phyloP scores from a whole-genome alignment of 169 alveolate genomes.

The Toxoplasma gondii region DNA sequence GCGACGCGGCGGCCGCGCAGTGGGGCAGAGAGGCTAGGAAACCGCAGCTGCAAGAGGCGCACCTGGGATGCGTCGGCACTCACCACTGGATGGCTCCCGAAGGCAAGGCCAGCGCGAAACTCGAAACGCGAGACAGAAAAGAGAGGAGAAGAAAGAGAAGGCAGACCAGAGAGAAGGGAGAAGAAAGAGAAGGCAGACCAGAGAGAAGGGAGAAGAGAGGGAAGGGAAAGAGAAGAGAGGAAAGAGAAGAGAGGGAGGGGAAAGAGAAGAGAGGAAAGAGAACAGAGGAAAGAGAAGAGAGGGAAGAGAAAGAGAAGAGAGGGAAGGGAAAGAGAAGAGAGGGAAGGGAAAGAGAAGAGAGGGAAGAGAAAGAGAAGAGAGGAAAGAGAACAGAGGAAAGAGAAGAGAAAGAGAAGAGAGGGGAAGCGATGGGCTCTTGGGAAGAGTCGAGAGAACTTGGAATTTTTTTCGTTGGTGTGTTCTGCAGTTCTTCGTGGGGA shows the following conservation, averaged over 20 bases:
- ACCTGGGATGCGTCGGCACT: slow-evolving; percentile 82
- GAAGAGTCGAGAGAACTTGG: not conserved
- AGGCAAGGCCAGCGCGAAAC: slow-evolving; percentile 68
- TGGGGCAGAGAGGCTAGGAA: not conserved
- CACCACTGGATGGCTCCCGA: slow-evolving; percentile 92
- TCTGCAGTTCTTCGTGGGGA: slow-evolving; percentile 81
- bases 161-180: not conserved
- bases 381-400: not conserved
- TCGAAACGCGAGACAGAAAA: not conserved
- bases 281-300: too few species aligned
- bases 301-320: too few species aligned
- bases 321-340: too few species aligned
- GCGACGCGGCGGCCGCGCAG: not conserved
- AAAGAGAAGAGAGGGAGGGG: too few species aligned
- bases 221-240: not conserved
- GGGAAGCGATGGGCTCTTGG: not conserved
- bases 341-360: too few species aligned
- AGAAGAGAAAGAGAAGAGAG: not conserved
- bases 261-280: too few species aligned
- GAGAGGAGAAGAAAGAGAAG: not conserved
- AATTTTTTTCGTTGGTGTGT: too few species aligned
- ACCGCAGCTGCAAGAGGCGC: slow-evolving; percentile 44
- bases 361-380: too few species aligned
- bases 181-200: not conserved
- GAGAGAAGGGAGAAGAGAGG: too few species aligned